These are phyloP conservation scores for Lentinula novae-zelandiae DNA, from an alignment of 1,284 basidiomycete species.

Conservation along the genomic window DNA sequence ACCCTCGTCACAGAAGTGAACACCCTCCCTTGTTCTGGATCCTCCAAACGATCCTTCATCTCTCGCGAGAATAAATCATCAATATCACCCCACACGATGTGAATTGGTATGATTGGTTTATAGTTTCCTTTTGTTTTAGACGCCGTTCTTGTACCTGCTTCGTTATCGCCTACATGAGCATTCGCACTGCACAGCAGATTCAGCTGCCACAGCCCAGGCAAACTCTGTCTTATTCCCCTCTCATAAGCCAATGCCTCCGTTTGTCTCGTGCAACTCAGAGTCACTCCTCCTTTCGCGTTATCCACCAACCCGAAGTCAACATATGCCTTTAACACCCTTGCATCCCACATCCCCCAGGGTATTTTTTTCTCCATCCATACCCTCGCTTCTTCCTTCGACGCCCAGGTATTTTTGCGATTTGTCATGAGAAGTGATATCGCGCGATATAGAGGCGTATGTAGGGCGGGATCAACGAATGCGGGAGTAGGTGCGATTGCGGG, in stretches of 20 bases:
- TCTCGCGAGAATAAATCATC: constrained; percentile 8
- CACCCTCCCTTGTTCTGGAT: constrained; percentile 1
- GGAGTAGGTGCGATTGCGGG: constrained; percentile 20
- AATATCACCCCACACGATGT: constrained; percentile 4
- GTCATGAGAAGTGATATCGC: constrained; percentile 22
- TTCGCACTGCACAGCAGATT: constrained; percentile 5
- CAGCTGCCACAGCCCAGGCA: constrained; percentile 4
- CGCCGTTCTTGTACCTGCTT: neutral
- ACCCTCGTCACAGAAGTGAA: constrained; percentile 8
- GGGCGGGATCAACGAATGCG: constrained; percentile 16
- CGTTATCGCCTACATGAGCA: neutral
- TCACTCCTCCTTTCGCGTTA: neutral
- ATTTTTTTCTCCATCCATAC: constrained; percentile 23
- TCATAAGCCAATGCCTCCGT: constrained; percentile 1
- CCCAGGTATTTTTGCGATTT: constrained; percentile 24
- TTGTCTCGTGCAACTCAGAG: neutral
- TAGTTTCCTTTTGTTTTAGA: neutral
- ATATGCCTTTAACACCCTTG: neutral
- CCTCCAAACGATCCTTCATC: constrained; percentile 3
- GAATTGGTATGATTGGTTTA: neutral
- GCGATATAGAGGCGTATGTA: constrained; percentile 24
- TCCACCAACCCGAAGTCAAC: neutral
- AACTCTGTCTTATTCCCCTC: constrained; percentile 1
- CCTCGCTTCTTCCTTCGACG: constrained; percentile 21
- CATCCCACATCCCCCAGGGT: constrained; percentile 18